phyloP scores from a whole-genome alignment of 306 rosid species.

The Pyrus betulifolia region DNA sequence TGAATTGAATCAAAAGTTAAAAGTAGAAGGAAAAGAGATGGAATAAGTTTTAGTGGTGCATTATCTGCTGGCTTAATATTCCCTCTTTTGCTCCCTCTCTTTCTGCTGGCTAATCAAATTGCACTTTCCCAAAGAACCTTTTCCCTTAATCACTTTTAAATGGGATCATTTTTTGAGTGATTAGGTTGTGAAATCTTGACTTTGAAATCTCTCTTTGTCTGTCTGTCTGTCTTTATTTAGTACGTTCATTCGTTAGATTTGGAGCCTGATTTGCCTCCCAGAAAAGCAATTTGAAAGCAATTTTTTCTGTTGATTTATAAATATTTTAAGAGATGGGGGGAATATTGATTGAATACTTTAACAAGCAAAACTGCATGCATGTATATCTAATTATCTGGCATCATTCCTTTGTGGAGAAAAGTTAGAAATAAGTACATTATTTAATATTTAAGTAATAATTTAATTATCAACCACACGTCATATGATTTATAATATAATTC shows the following conservation, averaged over 20 bases:
- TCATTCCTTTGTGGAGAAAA: background rate
- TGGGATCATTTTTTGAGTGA: conserved; percentile 13
- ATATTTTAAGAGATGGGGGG: background rate
- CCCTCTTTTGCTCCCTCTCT: conserved; percentile 9
- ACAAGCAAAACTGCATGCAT: background rate
- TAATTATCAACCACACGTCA: too few relatives aligned
- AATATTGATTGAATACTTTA: background rate
- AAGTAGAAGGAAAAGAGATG: conserved; percentile 12
- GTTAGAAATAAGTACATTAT: background rate
- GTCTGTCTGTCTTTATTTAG: background rate
- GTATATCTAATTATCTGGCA: background rate
- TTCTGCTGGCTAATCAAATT: background rate
- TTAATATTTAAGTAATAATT: too few relatives aligned
- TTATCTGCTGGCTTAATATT: conserved; percentile 9
- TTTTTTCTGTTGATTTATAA: background rate
- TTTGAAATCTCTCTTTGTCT: background rate
- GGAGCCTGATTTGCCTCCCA: background rate
- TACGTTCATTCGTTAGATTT: background rate
- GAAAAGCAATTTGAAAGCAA: background rate
- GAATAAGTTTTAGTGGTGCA: conserved; percentile 45
- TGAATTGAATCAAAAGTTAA: conserved; percentile 41
- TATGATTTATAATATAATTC: too few relatives aligned
- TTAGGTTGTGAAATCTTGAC: conserved; percentile 39
- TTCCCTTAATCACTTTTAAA: background rate
- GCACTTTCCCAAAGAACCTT: conserved; percentile 13